Percentiles rank a stretch among this genome's conserved stretches.
These are phyloP conservation scores for Ophiostoma fasciatum DNA, from an alignment of 2,329 filamentous ascomycete species.

Conservation along the genomic window DNA sequence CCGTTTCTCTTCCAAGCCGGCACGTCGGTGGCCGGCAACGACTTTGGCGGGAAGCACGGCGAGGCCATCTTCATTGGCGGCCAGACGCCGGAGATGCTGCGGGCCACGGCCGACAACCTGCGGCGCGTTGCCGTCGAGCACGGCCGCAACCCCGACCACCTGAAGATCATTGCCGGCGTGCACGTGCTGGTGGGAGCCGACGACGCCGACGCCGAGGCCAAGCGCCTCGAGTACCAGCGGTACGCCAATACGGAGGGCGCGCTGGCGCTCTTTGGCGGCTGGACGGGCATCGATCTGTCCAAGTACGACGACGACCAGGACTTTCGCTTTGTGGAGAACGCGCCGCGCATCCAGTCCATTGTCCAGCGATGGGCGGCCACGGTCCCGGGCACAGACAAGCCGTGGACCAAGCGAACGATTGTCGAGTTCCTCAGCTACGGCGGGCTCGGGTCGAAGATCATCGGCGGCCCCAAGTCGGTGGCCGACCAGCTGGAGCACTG, in stretches of 20 bases:
- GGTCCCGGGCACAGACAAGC: constrained; percentile 5
- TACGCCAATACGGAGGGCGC: constrained; percentile 13
- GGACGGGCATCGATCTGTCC: constrained; percentile 15
- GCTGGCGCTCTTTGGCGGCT: constrained; percentile 15
- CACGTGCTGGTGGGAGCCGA: constrained; percentile 10
- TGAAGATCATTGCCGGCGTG: constrained; percentile 12
- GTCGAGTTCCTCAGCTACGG: constrained; percentile 12
- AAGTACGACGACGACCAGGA: constrained; percentile 14
- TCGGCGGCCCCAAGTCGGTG: constrained; percentile 49
- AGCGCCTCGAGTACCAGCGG: constrained; percentile 4
- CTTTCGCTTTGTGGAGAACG: constrained; percentile 4
- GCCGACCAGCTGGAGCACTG: constrained; percentile 54
- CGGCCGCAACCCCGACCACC: constrained; percentile 9
- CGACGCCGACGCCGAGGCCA: constrained; percentile 11
- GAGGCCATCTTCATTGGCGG: constrained; percentile 13
- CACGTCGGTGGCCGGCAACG: constrained; percentile 11
- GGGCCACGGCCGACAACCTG: constrained; percentile 4
- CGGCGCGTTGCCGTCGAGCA: constrained; percentile 6
- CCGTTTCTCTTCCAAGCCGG: constrained; percentile 14
- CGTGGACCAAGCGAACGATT: constrained; percentile 10
- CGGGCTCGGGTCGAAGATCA: constrained; percentile 20
- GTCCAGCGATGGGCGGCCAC: constrained; percentile 5
- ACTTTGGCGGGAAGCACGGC: constrained; percentile 12
- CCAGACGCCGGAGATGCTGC: constrained; percentile 6
- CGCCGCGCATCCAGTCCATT: constrained; percentile 6